phyloP scores from a whole-genome alignment of 768 basidiomycete species.

The Lactifluus rugatus region DNA sequence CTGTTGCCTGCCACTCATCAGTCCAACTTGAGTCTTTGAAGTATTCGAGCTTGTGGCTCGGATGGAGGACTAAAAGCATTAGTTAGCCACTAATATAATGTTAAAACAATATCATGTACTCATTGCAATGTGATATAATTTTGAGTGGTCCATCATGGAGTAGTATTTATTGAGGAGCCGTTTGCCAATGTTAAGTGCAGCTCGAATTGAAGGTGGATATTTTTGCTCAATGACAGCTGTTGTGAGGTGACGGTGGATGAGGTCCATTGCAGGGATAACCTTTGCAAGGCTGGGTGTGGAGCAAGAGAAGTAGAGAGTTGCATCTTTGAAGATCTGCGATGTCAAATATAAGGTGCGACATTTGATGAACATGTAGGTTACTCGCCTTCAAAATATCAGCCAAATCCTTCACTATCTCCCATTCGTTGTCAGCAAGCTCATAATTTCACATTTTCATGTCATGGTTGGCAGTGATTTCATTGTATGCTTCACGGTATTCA shows the following conservation, averaged over 20 bases:
- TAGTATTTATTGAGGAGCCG: neutral
- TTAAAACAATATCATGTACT: neutral
- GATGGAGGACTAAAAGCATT: slow-evolving; percentile 27
- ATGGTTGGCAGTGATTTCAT: too few species aligned
- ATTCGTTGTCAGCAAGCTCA: too few species aligned
- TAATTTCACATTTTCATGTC: too few species aligned
- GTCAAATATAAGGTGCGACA: too few species aligned
- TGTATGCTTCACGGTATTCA: too few species aligned
- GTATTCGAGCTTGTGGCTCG: slow-evolving; percentile 29
- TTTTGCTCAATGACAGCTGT: too few species aligned
- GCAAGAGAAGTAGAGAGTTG: slow-evolving; percentile 28
- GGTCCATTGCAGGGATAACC: slow-evolving; percentile 34
- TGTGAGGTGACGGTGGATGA: slow-evolving; percentile 22
- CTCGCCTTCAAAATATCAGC: too few species aligned
- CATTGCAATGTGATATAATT: neutral
- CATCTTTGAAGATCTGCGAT: slow-evolving; percentile 30
- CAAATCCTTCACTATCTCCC: too few species aligned
- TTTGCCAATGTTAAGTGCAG: neutral
- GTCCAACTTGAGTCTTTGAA: slow-evolving; percentile 27
- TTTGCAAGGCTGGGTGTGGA: slow-evolving; percentile 23
- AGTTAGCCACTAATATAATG: too few species aligned
- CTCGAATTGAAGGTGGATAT: neutral
- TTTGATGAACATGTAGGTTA: too few species aligned
- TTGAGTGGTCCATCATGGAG: neutral
- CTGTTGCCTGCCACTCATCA: slow-evolving; percentile 24